A percentile compares a stretch with the other conserved stretches of the same genome.
Evolutionary conservation across 371 early-diverging fungal species (phyloP).

Genomic region (Lichtheimia hyalospora): DNA sequence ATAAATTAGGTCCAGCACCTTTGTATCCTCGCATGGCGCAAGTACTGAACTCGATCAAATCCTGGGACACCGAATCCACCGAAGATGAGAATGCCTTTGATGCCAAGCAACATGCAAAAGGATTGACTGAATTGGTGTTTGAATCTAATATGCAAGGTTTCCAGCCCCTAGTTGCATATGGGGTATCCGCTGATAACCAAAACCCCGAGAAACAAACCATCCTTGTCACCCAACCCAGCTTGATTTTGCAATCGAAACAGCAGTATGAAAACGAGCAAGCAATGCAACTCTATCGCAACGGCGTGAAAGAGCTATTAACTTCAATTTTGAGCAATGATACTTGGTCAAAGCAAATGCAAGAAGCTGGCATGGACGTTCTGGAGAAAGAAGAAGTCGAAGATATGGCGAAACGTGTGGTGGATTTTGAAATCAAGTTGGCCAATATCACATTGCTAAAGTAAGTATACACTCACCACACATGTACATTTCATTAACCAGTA

Average conservation of each 20-base stretch:
- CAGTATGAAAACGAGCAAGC: conserved; percentile 52
- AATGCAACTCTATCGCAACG: conserved; percentile 24
- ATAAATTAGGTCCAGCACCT: conserved; percentile 47
- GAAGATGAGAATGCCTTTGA: neutral
- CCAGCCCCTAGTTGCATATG: neutral
- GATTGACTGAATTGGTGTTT: neutral
- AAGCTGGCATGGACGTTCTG: conserved; percentile 6
- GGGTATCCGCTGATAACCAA: conserved; percentile 44
- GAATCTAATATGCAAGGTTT: neutral
- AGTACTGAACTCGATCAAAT: conserved; percentile 8
- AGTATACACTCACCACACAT: neutral
- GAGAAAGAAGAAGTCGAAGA: conserved; percentile 13
- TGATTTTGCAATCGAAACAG: conserved; percentile 58
- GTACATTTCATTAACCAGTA: neutral
- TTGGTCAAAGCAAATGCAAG: neutral
- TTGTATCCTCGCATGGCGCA: conserved; percentile 30
- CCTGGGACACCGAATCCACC: too few species aligned
- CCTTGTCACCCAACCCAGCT: conserved; percentile 46
- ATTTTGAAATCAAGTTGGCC: conserved; percentile 53
- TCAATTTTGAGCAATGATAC: conserved; percentile 14
- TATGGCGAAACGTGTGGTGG: conserved; percentile 38
- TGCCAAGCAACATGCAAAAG: neutral
- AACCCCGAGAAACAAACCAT: conserved; percentile 46
- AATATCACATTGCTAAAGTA: conserved; percentile 12
- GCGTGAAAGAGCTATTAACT: conserved; percentile 22